These are phyloP conservation scores for Penicillium argentinense DNA, from an alignment of 495 filamentous ascomycete genomes.

Conservation along the genomic window DNA sequence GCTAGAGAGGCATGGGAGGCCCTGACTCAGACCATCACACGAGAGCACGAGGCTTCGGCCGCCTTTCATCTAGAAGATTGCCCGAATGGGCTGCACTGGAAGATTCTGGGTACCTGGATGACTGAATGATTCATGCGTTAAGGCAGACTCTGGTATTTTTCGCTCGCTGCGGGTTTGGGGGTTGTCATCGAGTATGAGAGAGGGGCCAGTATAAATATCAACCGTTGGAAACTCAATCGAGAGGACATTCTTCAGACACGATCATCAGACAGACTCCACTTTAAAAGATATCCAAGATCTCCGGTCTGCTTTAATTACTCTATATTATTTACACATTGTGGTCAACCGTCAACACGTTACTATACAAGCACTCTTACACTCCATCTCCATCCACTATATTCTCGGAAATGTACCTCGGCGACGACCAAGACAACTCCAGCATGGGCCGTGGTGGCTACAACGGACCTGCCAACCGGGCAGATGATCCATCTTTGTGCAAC, in stretches of 20 bases:
- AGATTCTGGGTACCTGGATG: slow-evolving; percentile 14
- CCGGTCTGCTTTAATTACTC: no score
- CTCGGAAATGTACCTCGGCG: slow-evolving; percentile 1
- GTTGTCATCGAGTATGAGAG: no score
- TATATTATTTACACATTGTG: neutral
- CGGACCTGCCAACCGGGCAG: slow-evolving; percentile 22
- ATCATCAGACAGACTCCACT: no score
- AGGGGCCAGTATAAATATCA: slow-evolving; percentile 10
- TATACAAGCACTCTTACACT: neutral
- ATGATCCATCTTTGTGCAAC: neutral
- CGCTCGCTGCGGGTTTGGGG: no score
- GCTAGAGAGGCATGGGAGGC: slow-evolving; percentile 2
- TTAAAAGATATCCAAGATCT: no score
- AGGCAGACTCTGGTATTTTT: slow-evolving; percentile 7
- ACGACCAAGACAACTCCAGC: slow-evolving; percentile 5
- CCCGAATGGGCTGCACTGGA: slow-evolving; percentile 3
- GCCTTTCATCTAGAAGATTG: slow-evolving; percentile 13
- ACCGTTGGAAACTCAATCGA: neutral
- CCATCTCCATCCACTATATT: slow-evolving; percentile 1
- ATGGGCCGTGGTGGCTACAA: slow-evolving; percentile 60
- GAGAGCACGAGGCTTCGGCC: neutral
- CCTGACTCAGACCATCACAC: slow-evolving; percentile 23
- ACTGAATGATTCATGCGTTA: slow-evolving; percentile 12
- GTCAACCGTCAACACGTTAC: no score
- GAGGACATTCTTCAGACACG: neutral